A percentile compares a stretch with the other conserved stretches of the same genome.
These are phyloP conservation scores for Leucocoprinus birnbaumii DNA, from an alignment of 768 basidiomycete species.

Conservation along the genomic window DNA sequence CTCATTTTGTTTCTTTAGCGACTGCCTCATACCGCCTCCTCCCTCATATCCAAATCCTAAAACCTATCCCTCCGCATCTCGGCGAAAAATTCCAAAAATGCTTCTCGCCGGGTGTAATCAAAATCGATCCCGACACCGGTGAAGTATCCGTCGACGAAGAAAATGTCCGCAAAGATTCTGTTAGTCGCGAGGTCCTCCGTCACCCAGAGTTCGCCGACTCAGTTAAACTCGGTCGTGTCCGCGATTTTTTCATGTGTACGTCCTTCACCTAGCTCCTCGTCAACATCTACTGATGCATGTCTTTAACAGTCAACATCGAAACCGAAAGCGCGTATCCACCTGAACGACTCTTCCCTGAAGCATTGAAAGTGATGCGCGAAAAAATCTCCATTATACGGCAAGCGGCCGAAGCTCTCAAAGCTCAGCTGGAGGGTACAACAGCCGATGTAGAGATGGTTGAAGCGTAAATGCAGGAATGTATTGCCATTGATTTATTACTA, in stretches of 20 bases:
- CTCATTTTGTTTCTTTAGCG: conserved; percentile 40
- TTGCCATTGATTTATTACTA: neutral
- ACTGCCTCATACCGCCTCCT: conserved; percentile 95
- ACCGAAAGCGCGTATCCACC: conserved; percentile 89
- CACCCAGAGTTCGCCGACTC: conserved; percentile 86
- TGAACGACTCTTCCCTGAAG: conserved; percentile 76
- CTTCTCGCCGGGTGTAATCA: conserved; percentile 83
- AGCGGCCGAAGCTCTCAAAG: conserved; percentile 57
- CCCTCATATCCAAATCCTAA: conserved; percentile 74
- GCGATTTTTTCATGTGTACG: conserved; percentile 93
- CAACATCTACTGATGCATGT: neutral
- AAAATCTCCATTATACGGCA: conserved; percentile 64
- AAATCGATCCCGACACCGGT: conserved; percentile 54
- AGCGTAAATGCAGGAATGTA: conserved; percentile 19
- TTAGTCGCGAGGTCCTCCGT: conserved; percentile 89
- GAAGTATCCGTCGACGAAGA: conserved; percentile 59
- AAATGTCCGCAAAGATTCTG: conserved; percentile 78
- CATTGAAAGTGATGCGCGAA: conserved; percentile 75
- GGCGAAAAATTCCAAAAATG: conserved; percentile 83
- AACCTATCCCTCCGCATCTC: conserved; percentile 74
- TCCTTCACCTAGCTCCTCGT: conserved; percentile 2
- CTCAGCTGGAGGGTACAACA: conserved; percentile 31
- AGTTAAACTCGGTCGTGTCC: conserved; percentile 80
- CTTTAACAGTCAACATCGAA: conserved; percentile 73
- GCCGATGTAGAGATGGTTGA: conserved; percentile 61